Conservation (phyloP, 805 yeast species). For the Saccharomyces kudriavzevii region DNA sequence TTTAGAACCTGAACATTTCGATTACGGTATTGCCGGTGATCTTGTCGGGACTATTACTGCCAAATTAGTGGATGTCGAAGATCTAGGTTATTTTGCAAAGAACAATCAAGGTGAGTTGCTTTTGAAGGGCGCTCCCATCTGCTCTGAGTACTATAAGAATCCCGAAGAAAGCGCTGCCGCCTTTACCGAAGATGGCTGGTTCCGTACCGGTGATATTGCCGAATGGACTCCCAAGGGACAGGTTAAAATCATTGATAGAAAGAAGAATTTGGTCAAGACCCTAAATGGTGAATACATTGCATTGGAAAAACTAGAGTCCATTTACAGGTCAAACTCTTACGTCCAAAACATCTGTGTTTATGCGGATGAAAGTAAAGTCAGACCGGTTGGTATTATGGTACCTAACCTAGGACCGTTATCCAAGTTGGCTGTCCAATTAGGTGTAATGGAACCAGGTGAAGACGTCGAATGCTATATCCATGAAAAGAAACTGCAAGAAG, state of each 20-base stretch:
- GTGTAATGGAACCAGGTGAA: conserved; percentile 38
- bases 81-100: conserved; percentile 83
- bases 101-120: conserved; percentile 89
- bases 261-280: conserved; percentile 93
- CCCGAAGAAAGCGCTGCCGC: conserved; percentile 72
- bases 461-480: conserved; percentile 43
- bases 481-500: conserved; percentile 48
- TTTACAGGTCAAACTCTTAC: conserved; percentile 73
- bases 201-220: conserved; percentile 93
- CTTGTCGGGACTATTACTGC: conserved; percentile 75
- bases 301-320: conserved; percentile 84
- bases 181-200: conserved; percentile 84
- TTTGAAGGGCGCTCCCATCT: conserved; percentile 66
- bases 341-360: conserved; percentile 85
- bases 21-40: conserved; percentile 73
- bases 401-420: conserved; percentile 65
- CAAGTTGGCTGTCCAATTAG: conserved; percentile 50
- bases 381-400: conserved; percentile 85
- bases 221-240: conserved; percentile 82
- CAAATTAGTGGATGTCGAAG: conserved; percentile 84
- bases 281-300: conserved; percentile 97
- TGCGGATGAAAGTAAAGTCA: conserved; percentile 80
- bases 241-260: conserved; percentile 81
- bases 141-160: conserved; percentile 74
- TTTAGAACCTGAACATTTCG: conserved; percentile 51